These are phyloP conservation scores for Penicillium nordicum DNA, from an alignment of 2,329 filamentous ascomycete genomes.

Conservation along the genomic window DNA sequence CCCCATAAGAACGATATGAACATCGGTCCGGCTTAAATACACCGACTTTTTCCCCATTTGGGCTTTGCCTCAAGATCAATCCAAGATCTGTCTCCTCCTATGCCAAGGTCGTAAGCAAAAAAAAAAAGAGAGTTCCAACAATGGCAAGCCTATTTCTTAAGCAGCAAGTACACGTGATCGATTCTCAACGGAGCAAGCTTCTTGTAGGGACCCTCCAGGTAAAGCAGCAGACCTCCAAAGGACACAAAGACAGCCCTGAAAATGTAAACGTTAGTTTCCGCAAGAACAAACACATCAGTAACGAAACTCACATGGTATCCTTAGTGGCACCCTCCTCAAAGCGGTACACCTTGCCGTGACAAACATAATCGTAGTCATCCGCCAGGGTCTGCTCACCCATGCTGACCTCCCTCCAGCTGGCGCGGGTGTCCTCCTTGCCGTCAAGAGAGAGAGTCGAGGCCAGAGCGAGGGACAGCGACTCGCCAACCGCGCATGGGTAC, in stretches of 20 bases:
- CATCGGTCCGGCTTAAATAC: slow-evolving; percentile 16
- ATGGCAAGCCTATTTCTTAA: slow-evolving; percentile 70
- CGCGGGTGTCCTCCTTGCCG: slow-evolving; percentile 70
- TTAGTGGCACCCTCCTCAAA: slow-evolving; percentile 59
- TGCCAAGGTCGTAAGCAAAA: slow-evolving; percentile 7
- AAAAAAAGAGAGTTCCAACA: slow-evolving; percentile 5
- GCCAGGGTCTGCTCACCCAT: slow-evolving; percentile 57
- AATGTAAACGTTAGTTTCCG: not conserved
- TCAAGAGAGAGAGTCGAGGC: slow-evolving; percentile 84
- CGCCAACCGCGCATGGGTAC: slow-evolving; percentile 71
- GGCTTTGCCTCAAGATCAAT: slow-evolving; percentile 1
- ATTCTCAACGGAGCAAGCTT: slow-evolving; percentile 89
- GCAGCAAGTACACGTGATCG: slow-evolving; percentile 86
- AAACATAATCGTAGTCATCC: slow-evolving; percentile 52
- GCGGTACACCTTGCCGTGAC: slow-evolving; percentile 52
- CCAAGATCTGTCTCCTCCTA: not conserved
- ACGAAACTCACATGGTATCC: slow-evolving; percentile 72
- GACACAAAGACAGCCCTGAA: slow-evolving; percentile 86
- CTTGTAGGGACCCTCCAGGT: slow-evolving; percentile 89
- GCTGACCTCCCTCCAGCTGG: slow-evolving; percentile 71
- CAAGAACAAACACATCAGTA: not conserved
- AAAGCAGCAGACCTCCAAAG: slow-evolving; percentile 87
- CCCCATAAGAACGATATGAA: slow-evolving; percentile 25
- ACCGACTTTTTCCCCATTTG: slow-evolving; percentile 22
- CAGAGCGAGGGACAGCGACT: slow-evolving; percentile 75